Conservation (phyloP, 805 yeast species). For the Metschnikowia similis region DNA sequence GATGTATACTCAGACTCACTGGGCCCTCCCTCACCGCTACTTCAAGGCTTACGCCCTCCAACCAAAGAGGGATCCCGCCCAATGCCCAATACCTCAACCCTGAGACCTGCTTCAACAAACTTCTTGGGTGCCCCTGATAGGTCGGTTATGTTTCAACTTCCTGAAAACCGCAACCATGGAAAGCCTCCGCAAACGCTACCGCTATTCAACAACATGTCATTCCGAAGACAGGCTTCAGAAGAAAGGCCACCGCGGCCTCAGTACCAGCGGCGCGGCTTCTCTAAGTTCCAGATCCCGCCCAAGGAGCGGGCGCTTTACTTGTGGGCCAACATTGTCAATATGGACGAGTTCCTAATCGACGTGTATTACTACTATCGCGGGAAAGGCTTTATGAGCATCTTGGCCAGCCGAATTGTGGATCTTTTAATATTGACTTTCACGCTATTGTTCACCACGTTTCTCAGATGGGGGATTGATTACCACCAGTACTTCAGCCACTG, state of each 20-base stretch:
- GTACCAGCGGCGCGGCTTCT: conserved; percentile 5
- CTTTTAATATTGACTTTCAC: conserved; percentile 74
- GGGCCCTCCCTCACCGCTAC: conserved; percentile 17
- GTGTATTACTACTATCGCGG: conserved; percentile 81
- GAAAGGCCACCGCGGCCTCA: background rate
- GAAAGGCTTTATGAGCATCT: conserved; percentile 78
- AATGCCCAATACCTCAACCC: background rate
- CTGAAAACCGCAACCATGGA: background rate
- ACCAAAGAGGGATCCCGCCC: background rate
- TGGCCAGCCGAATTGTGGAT: conserved; percentile 61
- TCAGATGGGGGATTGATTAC: conserved; percentile 78
- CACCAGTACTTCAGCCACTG: conserved; percentile 26
- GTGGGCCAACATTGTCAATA: conserved; percentile 94
- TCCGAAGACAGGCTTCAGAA: background rate
- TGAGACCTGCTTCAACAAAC: background rate
- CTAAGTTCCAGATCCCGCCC: conserved; percentile 32
- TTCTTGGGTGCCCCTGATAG: conserved; percentile 1
- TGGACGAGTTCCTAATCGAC: conserved; percentile 81
- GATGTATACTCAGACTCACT: conserved; percentile 24
- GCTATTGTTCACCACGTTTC: conserved; percentile 69
- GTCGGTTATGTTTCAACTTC: conserved; percentile 11
- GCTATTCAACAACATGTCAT: conserved; percentile 3
- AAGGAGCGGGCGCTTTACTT: conserved; percentile 83
- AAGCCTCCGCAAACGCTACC: conserved; percentile 2
- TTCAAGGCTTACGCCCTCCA: background rate